A percentile compares a stretch with the other conserved stretches of the same genome.
Evolutionary conservation across 805 yeast genomes (phyloP).

Genomic region (Gaillardinia entomophila): DNA sequence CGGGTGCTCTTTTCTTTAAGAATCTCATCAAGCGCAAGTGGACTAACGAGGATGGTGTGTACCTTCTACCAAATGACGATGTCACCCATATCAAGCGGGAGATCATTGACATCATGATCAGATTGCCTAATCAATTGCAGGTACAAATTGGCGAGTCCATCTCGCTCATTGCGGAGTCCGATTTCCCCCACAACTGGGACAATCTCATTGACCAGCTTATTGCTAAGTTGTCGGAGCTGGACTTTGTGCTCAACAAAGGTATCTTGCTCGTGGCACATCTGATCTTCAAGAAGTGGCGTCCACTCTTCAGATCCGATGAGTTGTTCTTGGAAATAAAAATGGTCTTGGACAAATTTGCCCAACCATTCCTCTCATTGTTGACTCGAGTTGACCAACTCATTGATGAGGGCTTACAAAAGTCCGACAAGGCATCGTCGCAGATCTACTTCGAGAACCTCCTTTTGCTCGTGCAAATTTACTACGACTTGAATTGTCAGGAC

Average conservation of each 20-base stretch:
- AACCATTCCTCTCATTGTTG: constrained; percentile 71
- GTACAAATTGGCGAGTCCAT: constrained; percentile 94
- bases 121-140: constrained; percentile 72
- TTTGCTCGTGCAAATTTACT: constrained; percentile 73
- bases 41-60: constrained; percentile 86
- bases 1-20: constrained; percentile 88
- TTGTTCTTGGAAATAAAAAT: constrained; percentile 80
- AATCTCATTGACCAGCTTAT: constrained; percentile 71
- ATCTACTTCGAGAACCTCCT: constrained; percentile 66
- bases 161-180: constrained; percentile 89
- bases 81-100: constrained; percentile 65
- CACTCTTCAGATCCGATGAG: constrained; percentile 85
- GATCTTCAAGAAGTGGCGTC: constrained; percentile 95
- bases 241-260: constrained; percentile 73
- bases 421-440: constrained; percentile 45
- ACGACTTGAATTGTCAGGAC: constrained; percentile 95
- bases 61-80: constrained; percentile 56
- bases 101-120: constrained; percentile 81
- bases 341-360: constrained; percentile 77
- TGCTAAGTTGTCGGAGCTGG: constrained; percentile 54
- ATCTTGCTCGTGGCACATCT: constrained; percentile 91
- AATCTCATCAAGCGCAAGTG: constrained; percentile 79
- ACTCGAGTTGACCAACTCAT: constrained; percentile 63
- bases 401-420: constrained; percentile 28
- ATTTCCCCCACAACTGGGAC: constrained; percentile 90